Evolutionary conservation across 345 rosid species (phyloP).

Genomic region (Orychophragmus violaceus): DNA sequence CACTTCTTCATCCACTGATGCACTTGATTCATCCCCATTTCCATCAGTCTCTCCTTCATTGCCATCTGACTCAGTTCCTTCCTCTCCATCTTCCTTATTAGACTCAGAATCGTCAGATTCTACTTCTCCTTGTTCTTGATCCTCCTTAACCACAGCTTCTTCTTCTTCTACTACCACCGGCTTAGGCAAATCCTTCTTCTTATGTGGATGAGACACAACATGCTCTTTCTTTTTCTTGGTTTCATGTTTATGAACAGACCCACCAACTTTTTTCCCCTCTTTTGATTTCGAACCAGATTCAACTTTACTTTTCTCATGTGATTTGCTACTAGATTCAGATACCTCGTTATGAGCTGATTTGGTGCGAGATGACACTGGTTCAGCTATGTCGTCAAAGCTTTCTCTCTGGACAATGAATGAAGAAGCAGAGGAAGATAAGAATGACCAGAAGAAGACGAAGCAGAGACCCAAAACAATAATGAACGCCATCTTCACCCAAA

Average conservation of each 20-base stretch:
- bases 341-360: constrained; percentile 25
- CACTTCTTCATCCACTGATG: constrained; percentile 42
- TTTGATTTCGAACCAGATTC: constrained; percentile 36
- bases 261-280: constrained; percentile 39
- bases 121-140: constrained; percentile 36
- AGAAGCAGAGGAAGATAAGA: constrained; percentile 61
- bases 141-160: constrained; percentile 35
- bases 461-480: constrained; percentile 77
- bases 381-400: constrained; percentile 85
- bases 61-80: constrained; percentile 41
- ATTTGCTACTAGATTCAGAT: constrained; percentile 23
- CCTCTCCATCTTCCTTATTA: constrained; percentile 42
- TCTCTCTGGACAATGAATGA: constrained; percentile 54
- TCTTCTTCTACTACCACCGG: constrained; percentile 21
- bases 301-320: constrained; percentile 27
- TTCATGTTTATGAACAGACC: constrained; percentile 43
- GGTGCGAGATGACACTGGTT: constrained; percentile 52
- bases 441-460: constrained; percentile 74
- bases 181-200: constrained; percentile 35
- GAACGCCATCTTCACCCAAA: constrained; percentile 63
- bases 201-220: constrained; percentile 29
- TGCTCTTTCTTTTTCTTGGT: constrained; percentile 41
- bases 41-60: constrained; percentile 40
- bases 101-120: constrained; percentile 44
- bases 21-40: constrained; percentile 43